Evolutionary conservation across 768 basidiomycete species (phyloP), one percentile per base, ranked within the genome.

Genomic region (Boletus bicolor): DNA sequence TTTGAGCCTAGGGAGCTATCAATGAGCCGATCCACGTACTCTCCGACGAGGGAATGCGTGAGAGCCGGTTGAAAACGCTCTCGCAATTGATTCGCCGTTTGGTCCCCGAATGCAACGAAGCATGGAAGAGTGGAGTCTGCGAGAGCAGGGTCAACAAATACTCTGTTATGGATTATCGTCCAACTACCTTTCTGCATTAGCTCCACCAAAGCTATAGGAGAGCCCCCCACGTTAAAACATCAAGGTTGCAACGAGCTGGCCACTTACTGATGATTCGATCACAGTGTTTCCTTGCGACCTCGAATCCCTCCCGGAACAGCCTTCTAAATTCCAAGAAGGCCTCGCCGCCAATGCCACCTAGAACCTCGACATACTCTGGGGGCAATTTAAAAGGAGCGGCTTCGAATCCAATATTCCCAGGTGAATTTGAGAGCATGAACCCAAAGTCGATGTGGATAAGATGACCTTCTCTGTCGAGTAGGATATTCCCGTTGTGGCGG

Each of bases 331-430:
- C 91, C 43, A 79, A 68, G 67, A 88, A 98, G 12, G 89, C 80
- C 24, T 85, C 77, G 30, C 86, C 81, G 49, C 87, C 79, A 41
- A 90, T 74, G 4, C 96, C 96, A 9, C 97, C 97, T 32, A 99
- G 78, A 30, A 99, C 91, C 63, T 98, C 96, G 51, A 99, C 80
- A 72, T 99, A 99, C 72, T 99, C 97, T 51, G 88, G 78, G 8
- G 94, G 87, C 12, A 98, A 75, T 71, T 99, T 99, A 81, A 99
- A 99, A 1, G 97, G 97, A 2, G 97, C 95, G n/a, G 95, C 96
- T 74, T 99, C 97, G 70, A 99, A 98, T 28, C 96, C 91, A 59
- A 99, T 89, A 68, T 96, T 96, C 19, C 96, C 96, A 0, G 97
- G 97, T 1, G 95, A 93, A 71, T 98, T 98, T 42, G 89, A 89